A percentile compares a stretch with the other conserved stretches of the same genome.
Evolutionary conservation across 768 basidiomycete genomes (phyloP).

Genomic region (Naematelia aurantialba): DNA sequence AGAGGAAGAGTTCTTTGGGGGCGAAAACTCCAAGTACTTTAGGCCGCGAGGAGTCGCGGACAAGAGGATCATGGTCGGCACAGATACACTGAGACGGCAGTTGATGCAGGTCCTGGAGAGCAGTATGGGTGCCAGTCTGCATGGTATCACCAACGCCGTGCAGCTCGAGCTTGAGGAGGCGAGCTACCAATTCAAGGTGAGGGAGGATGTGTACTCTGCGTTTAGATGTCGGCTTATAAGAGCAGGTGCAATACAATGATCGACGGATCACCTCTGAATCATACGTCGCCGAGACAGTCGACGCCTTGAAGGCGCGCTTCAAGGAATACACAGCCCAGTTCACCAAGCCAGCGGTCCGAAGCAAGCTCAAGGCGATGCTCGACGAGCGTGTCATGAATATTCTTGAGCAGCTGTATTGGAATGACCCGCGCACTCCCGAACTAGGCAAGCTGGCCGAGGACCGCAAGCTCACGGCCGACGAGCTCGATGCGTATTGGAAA

Average conservation of each 20-base stretch:
- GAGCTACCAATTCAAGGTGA: slow-evolving; percentile 97
- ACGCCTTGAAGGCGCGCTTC: slow-evolving; percentile 80
- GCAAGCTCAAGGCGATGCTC: slow-evolving; percentile 83
- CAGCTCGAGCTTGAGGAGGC: slow-evolving; percentile 96
- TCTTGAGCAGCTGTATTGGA: slow-evolving; percentile 94
- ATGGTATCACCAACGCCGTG: slow-evolving; percentile 94
- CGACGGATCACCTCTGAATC: slow-evolving; percentile 89
- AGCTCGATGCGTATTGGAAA: slow-evolving; percentile 86
- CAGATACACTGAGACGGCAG: slow-evolving; percentile 78
- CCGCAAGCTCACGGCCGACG: slow-evolving; percentile 62
- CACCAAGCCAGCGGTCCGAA: slow-evolving; percentile 80
- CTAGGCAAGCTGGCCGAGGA: slow-evolving; percentile 68
- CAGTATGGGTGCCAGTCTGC: slow-evolving; percentile 92
- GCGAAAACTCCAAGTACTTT: slow-evolving; percentile 53
- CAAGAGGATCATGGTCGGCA: slow-evolving; percentile 73
- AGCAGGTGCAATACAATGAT: slow-evolving; percentile 64
- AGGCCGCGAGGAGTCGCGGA: slow-evolving; percentile 27
- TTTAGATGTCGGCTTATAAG: background rate
- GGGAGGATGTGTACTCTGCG: too few species aligned
- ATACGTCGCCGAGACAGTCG: slow-evolving; percentile 96
- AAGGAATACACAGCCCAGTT: slow-evolving; percentile 79
- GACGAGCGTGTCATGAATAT: slow-evolving; percentile 97
- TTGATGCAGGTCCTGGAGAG: slow-evolving; percentile 98
- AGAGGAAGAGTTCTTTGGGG: slow-evolving; percentile 53
- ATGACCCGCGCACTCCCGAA: slow-evolving; percentile 78